Evolutionary conservation across 2,329 filamentous ascomycete genomes (phyloP), one percentile per base, ranked within the genome.

Genomic region (Paraconiothyrium brasiliense): DNA sequence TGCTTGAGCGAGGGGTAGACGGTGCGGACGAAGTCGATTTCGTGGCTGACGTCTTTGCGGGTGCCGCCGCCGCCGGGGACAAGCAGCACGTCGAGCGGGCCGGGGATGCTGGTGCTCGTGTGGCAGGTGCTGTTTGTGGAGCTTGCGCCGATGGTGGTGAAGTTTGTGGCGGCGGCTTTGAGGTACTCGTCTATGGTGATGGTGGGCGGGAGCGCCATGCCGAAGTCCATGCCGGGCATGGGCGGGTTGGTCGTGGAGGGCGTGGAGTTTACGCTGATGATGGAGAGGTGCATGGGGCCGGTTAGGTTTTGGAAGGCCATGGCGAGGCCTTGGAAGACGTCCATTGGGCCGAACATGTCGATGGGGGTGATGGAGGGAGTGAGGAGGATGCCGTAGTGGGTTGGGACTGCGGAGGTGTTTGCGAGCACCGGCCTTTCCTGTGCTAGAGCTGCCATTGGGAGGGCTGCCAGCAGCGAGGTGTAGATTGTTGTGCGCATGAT

Each of bases 51-150:
- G 24, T 61, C 46, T n/a, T 35, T 49, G 59, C 62, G 62, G 43
- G 71, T 80, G 2, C 87, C 88, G 0, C 75, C 57, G 0, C 88
- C 88, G 5, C 89, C 88, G 0, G 89, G 89, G 20, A 91, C 78
- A 35, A 91, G 73, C 16, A 91, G 81, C 8, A 90, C 84, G 60
- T 90, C 85, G 16, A 89, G 75, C 0, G 76, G 77, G 16, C 49
- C 43, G 8, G 48, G 52, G 10, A 43, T 48, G 1, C 3, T 50
- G 39, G 8, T 14, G 24, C 46, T 46, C 7, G 34, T 32, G 37
- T 35, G 34, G 51, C 35, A 48, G 8, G 46, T 43, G 39, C 24
- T 55, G 39, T 44, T 44, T 32, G 46, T 32, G 20, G 54, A 37
- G 43, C 41, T 51, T 4, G 1, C 48, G 8, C 10, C 16, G 16